A percentile compares a stretch with the other conserved stretches of the same genome.
These are phyloP conservation scores for Nitzschia inconspicua DNA, from an alignment of 108 stramenopile genomes.

Conservation along the genomic window DNA sequence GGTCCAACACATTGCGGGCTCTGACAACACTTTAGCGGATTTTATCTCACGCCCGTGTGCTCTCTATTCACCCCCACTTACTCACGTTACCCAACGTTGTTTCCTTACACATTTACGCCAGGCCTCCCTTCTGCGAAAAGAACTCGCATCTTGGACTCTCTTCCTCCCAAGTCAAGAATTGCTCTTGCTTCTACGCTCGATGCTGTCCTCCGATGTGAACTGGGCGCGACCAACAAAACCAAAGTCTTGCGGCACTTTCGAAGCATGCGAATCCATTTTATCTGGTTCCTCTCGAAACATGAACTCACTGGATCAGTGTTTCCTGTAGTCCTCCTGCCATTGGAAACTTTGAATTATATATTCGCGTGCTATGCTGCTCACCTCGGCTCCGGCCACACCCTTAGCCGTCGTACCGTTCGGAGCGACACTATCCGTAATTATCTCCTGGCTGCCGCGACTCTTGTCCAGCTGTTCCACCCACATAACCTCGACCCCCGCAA, in stretches of 20 bases:
- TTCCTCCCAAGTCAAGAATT: constrained; percentile 7
- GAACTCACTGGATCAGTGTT: neutral
- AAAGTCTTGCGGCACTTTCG: neutral
- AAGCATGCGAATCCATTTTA: constrained; percentile 5
- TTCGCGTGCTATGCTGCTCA: neutral
- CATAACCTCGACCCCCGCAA: too few species aligned
- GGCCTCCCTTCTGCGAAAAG: neutral
- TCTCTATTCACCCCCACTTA: neutral
- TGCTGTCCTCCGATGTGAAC: neutral
- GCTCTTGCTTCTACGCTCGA: neutral
- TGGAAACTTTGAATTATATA: neutral
- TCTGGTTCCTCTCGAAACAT: neutral
- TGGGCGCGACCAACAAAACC: neutral
- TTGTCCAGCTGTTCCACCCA: neutral
- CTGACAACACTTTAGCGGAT: neutral
- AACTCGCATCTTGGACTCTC: neutral
- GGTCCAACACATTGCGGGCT: neutral
- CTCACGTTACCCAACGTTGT: neutral
- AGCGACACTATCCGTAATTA: neutral
- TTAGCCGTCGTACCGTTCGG: neutral
- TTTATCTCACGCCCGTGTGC: neutral
- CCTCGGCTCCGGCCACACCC: neutral
- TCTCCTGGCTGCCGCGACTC: neutral
- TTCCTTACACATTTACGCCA: neutral
- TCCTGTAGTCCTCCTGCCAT: neutral